These are phyloP conservation scores for Niveomyces coronatus DNA, from an alignment of 2,329 filamentous ascomycete genomes.

Conservation along the genomic window DNA sequence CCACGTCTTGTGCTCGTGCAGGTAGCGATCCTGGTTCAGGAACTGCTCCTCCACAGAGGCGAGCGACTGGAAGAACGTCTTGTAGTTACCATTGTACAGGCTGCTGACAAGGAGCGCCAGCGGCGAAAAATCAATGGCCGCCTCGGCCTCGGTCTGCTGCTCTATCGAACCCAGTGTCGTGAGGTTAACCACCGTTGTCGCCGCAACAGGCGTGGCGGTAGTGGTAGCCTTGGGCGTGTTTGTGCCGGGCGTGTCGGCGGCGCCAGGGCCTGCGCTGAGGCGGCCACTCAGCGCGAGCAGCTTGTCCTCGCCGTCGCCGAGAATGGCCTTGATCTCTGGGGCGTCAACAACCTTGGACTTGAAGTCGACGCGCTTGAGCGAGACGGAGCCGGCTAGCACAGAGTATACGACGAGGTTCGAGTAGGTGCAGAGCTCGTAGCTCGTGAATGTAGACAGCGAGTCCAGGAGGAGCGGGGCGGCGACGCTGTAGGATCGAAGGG, in stretches of 20 bases:
- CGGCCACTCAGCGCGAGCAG: conserved; percentile 71
- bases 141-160: conserved; percentile 68
- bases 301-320: conserved; percentile 83
- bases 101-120: conserved; percentile 82
- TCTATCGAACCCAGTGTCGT: conserved; percentile 66
- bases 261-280: conserved; percentile 69
- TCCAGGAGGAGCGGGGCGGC: conserved; percentile 91
- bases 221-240: conserved; percentile 39
- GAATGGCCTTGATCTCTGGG: conserved; percentile 93
- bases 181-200: conserved; percentile 70
- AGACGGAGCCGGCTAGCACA: conserved; percentile 86
- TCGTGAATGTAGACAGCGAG: conserved; percentile 95
- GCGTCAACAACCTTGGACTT: conserved; percentile 98
- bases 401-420: conserved; percentile 91
- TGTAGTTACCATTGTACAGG: conserved; percentile 89
- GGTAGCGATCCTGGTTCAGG: conserved; percentile 85
- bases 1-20: conserved; percentile 93
- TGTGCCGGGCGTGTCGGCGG: conserved; percentile 63
- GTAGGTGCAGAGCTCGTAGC: conserved; percentile 96
- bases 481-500: conserved; percentile 78
- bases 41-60: conserved; percentile 89
- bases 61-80: conserved; percentile 83
- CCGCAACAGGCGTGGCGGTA: too few species aligned
- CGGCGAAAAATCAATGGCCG: conserved; percentile 78
- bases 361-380: conserved; percentile 94